Evolutionary conservation across 2,329 filamentous ascomycete species (phyloP).

Genomic region (Exophiala aquamarina): DNA sequence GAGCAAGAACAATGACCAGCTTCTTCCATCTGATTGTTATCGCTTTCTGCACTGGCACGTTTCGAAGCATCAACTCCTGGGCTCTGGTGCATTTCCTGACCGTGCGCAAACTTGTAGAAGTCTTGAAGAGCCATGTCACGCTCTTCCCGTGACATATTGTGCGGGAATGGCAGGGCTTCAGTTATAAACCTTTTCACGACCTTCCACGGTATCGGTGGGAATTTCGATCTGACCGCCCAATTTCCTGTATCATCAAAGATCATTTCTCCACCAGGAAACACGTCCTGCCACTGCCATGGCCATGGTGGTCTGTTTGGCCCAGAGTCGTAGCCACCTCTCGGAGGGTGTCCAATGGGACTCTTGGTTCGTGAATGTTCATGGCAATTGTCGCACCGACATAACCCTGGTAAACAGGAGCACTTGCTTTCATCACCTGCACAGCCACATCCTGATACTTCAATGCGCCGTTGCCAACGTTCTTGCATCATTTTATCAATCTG

Average conservation of each 20-base stretch:
- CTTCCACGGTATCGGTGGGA: neutral
- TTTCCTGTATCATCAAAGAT: neutral
- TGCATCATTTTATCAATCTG: neutral
- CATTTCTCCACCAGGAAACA: neutral
- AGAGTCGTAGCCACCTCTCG: neutral
- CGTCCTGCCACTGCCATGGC: neutral
- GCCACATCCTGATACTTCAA: neutral
- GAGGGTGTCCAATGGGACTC: neutral
- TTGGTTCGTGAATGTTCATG: neutral
- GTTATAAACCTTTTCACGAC: neutral
- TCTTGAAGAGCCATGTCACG: neutral
- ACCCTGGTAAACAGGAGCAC: slow-evolving; percentile 4
- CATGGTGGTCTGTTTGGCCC: neutral
- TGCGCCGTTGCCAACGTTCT: slow-evolving; percentile 1
- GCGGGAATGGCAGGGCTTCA: neutral
- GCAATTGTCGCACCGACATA: slow-evolving; percentile 1
- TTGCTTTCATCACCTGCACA: neutral
- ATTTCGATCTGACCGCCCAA: neutral
- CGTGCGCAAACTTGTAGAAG: slow-evolving; percentile 2
- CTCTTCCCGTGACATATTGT: slow-evolving; percentile 3
- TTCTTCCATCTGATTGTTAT: neutral
- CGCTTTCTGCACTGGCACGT: neutral
- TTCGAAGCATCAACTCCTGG: neutral
- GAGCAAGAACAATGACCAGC: neutral
- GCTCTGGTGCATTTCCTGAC: neutral